Base-by-base conservation (phyloP, 2,329 filamentous ascomycete genomes). In the Ophiosphaerella narmari region DNA sequence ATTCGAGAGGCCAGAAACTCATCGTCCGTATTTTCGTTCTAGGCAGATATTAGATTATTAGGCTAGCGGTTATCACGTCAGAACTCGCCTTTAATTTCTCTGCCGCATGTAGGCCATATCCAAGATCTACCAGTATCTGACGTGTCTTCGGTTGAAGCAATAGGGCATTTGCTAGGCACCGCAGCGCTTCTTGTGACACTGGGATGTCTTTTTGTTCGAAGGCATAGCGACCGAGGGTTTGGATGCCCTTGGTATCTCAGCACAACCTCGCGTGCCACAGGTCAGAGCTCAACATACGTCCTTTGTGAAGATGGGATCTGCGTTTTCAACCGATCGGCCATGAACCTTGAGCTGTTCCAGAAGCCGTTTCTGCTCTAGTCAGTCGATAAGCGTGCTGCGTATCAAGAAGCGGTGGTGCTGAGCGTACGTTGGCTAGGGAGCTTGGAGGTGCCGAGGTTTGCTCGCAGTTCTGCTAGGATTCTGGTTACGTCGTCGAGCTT, bases 1-100 rank as follows among this genome's bases (percentile, higher is more conserved):
- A 95, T 84, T 44, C 91, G 83, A n/a, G 87, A 87, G 52, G 82
- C 76, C 2, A 97, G 79, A 71, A 97, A 97, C 67, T 97, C 92
- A 60, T 96, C 88, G 54, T 97, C 91, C 47, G 83, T 80, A 60
- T 80, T 86, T 54, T 91, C 87, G 49, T 81, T 86, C 79, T 83
- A 53, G 6, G 7, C 6, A 18, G 16, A 9, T 45, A 8, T 67
- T 31, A 62, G 43, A 8, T 43, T 5, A 4, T 7, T 14, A 8
- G 7, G 9, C 8, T 13, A 4, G 6, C 6, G 13, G 5, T n/a
- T 5, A 11, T 7, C 9, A 16, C 1, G 6, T 7, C 1, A 8
- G 6, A n/a, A 41, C 66, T 39, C 63, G 76, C 80, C 73, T 87
- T 87, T 36, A 96, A 80, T 55, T 82, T 85, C 48, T 83, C 80